These are phyloP conservation scores for Adansonia gregorii DNA, from an alignment of 441 rosid genomes.

Conservation along the genomic window DNA sequence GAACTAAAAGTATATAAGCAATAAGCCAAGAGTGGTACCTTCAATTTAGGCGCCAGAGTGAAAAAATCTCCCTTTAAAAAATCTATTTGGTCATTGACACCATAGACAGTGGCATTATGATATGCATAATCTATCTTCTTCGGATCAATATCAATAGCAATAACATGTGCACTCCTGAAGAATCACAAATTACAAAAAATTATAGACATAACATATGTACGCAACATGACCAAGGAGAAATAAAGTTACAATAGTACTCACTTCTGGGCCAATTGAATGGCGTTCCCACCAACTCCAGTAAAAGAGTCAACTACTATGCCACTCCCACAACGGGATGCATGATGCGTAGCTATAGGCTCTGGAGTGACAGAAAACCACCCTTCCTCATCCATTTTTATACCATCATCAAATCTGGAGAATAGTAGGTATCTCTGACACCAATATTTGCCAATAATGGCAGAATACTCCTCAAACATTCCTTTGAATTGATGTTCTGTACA, in stretches of 20 bases:
- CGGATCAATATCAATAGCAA: conserved; percentile 82
- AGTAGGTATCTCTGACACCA: conserved; percentile 83
- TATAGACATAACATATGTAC: neutral
- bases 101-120: conserved; percentile 84
- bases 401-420: conserved; percentile 83
- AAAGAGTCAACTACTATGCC: conserved; percentile 75
- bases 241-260: conserved; percentile 32
- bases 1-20: neutral
- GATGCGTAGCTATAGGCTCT: conserved; percentile 83
- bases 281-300: conserved; percentile 95
- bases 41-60: conserved; percentile 65
- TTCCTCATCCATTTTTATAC: conserved; percentile 91
- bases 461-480: conserved; percentile 44
- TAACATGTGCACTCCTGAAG: conserved; percentile 73
- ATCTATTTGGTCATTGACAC: conserved; percentile 75
- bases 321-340: conserved; percentile 65
- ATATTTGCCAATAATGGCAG: conserved; percentile 58
- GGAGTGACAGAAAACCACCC: conserved; percentile 99
- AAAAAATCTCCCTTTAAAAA: conserved; percentile 81
- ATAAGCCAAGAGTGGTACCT: conserved; percentile 47
- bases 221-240: neutral
- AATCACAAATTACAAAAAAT: conserved; percentile 27
- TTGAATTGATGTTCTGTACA: conserved; percentile 52
- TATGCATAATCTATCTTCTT: conserved; percentile 73
- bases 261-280: conserved; percentile 84